Conservation (phyloP, 176 grass and related monocot genomes). For the Zea luxurians region DNA sequence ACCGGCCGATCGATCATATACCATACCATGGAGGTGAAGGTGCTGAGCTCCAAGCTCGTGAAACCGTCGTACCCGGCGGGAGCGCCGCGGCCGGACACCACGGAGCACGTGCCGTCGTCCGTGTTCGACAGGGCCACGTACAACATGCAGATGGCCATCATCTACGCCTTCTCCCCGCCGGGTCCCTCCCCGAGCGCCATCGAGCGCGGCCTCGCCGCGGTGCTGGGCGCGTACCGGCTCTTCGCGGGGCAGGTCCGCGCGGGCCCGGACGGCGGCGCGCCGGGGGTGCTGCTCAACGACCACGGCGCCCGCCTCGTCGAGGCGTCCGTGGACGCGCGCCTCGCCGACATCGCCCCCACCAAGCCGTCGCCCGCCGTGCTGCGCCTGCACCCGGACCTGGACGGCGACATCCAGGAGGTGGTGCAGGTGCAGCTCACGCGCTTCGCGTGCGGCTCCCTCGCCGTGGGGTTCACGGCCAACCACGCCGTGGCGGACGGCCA, state of each 20-base stretch:
- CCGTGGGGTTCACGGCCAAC: constrained; percentile 34
- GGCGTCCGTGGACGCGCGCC: background rate
- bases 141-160: constrained; percentile 54
- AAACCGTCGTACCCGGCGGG: constrained; percentile 46
- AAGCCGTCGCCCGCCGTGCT: background rate
- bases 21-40: constrained; percentile 57
- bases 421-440: constrained; percentile 7
- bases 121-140: constrained; percentile 63
- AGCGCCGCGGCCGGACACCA: background rate
- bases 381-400: background rate
- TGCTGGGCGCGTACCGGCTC: constrained; percentile 38
- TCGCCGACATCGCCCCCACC: background rate
- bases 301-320: constrained; percentile 21
- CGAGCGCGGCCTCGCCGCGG: constrained; percentile 46
- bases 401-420: background rate
- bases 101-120: constrained; percentile 40
- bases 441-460: background rate
- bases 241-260: constrained; percentile 46
- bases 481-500: constrained; percentile 58
- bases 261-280: background rate
- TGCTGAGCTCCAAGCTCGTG: constrained; percentile 56
- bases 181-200: constrained; percentile 40
- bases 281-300: constrained; percentile 2
- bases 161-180: constrained; percentile 75
- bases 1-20: no score